Conservation (phyloP, 495 filamentous ascomycete species). For the Achaetomiella virescens region DNA sequence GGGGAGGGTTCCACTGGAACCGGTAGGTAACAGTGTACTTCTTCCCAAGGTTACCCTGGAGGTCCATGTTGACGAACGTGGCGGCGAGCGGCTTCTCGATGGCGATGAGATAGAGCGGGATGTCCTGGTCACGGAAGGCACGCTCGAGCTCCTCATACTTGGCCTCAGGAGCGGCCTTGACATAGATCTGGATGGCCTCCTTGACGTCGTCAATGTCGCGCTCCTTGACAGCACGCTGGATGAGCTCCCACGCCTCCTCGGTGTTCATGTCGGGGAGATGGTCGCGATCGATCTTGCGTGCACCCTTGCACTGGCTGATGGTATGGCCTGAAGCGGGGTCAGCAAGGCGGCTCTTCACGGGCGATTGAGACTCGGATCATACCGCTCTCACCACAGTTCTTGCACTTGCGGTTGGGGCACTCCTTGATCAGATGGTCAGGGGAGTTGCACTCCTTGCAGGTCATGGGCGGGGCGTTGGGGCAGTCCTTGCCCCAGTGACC, state of each 20-base stretch:
- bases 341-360: conserved; percentile 6
- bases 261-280: conserved; percentile 51
- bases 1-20: conserved; percentile 56
- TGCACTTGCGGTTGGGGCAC: conserved; percentile 67
- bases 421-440: conserved; percentile 60
- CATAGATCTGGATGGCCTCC: conserved; percentile 63
- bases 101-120: conserved; percentile 69
- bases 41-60: conserved; percentile 72
- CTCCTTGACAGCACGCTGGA: conserved; percentile 56
- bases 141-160: conserved; percentile 68
- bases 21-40: conserved; percentile 70
- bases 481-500: conserved; percentile 66
- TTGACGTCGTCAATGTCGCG: conserved; percentile 71
- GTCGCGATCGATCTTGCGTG: conserved; percentile 60
- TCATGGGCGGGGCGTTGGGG: conserved; percentile 52
- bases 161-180: conserved; percentile 61
- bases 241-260: conserved; percentile 63
- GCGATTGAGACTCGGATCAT: conserved; percentile 8
- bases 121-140: conserved; percentile 58
- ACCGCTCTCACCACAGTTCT: conserved; percentile 72
- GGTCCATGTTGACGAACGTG: conserved; percentile 70
- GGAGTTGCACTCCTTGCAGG: conserved; percentile 61
- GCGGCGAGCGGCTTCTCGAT: conserved; percentile 56
- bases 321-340: conserved; percentile 52
- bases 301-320: conserved; percentile 58